phyloP scores from a whole-genome alignment of 169 alveolate species.

The Plasmodium gonderi region DNA sequence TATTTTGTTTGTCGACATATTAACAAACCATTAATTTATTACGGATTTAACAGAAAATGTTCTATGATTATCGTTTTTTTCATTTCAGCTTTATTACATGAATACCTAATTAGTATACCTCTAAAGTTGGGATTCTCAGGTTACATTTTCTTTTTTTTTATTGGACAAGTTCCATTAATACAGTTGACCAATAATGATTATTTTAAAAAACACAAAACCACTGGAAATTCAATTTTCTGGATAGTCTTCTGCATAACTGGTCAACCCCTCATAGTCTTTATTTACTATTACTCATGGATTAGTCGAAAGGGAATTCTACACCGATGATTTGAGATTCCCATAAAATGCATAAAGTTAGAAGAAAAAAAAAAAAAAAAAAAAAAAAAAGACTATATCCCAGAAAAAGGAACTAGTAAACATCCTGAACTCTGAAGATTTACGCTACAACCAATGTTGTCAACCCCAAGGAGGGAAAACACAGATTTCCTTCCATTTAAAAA shows the following conservation, averaged over 20 bases:
- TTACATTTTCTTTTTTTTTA: conserved; percentile 85
- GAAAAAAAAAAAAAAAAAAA: too few species aligned
- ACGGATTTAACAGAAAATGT: conserved; percentile 84
- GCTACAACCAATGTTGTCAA: too few species aligned
- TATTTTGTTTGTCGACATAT: conserved; percentile 93
- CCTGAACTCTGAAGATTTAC: too few species aligned
- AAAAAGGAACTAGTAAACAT: too few species aligned
- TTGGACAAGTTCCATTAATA: conserved; percentile 85
- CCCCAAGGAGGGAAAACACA: too few species aligned
- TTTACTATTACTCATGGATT: conserved; percentile 82
- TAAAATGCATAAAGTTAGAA: too few species aligned
- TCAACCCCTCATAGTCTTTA: conserved; percentile 90
- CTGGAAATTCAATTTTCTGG: conserved; percentile 94
- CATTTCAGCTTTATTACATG: conserved; percentile 92
- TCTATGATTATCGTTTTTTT: conserved; percentile 87
- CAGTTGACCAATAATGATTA: conserved; percentile 78
- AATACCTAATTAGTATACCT: conserved; percentile 90
- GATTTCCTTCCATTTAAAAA: too few species aligned
- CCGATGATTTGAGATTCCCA: not conserved
- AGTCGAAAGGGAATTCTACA: conserved; percentile 7
- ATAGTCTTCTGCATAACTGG: conserved; percentile 93
- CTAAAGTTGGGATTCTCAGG: conserved; percentile 94
- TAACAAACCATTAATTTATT: conserved; percentile 91
- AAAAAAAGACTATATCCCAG: too few species aligned
- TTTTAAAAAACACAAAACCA: conserved; percentile 86